Evolutionary conservation across 1,284 basidiomycete species (phyloP), one percentile per base, ranked within the genome.

Genomic region (Puccinia polysora): DNA sequence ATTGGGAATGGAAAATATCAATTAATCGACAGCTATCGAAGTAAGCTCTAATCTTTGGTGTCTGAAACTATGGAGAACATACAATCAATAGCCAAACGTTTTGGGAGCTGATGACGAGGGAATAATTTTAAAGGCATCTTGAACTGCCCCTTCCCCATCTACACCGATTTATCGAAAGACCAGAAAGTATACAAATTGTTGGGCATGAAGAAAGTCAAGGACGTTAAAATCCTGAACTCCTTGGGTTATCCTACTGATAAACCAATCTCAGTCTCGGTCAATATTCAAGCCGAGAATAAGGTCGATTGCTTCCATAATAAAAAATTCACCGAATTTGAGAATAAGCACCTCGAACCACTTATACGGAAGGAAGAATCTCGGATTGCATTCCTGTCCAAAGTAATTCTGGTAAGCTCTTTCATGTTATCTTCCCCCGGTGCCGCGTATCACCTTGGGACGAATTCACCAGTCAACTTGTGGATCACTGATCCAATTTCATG

Each of bases 81-180:
- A n/a, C n/a, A n/a, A n/a, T n/a, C n/a, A n/a, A n/a, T n/a, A n/a
- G n/a, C n/a, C n/a, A n/a, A n/a, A n/a, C n/a, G n/a, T n/a, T n/a
- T n/a, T n/a, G n/a, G n/a, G n/a, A n/a, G n/a, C n/a, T n/a, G n/a
- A n/a, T n/a, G n/a, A n/a, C n/a, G n/a, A n/a, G n/a, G n/a, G 20
- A 23, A 40, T 23, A 10, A 18, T 5, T 7, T 28, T 49, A 5
- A 25, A 68, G 65, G 36, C 40, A 43, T 68, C 34, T 68, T 55
- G 40, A 45, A 68, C 23, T 68, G 65, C 28, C 65, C 65, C 7
- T 68, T 68, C 43, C 65, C 65, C 14, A 68, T 68, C 20, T 68
- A 68, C 30, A 55, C 52, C 18, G 65, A 68, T 32, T 32, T 43
- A 18, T 55, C 50, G 20, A 62, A 47, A 45, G 59, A 40, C 6